Evolutionary conservation across 1,139 yeast species (phyloP).

Genomic region (Lodderomyces beijingensis): DNA sequence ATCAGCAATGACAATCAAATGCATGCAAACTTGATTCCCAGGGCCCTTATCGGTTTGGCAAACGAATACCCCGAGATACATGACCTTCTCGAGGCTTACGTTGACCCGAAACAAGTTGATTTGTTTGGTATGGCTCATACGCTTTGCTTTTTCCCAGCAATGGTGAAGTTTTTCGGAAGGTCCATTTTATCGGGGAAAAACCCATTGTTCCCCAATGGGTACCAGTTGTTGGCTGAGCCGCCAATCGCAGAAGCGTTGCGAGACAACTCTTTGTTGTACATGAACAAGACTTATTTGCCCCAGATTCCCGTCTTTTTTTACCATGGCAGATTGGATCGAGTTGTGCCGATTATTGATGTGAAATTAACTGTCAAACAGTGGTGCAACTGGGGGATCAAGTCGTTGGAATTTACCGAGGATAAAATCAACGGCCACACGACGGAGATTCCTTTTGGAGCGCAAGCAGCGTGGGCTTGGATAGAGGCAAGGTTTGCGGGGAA

Average conservation of each 20-base stretch:
- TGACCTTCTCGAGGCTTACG: background rate
- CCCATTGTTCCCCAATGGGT: conserved; percentile 14
- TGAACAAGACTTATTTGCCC: conserved; percentile 17
- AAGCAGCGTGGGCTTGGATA: conserved; percentile 30
- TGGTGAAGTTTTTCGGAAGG: background rate
- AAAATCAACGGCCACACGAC: conserved; percentile 23
- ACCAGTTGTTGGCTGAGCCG: conserved; percentile 15
- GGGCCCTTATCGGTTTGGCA: conserved; percentile 24
- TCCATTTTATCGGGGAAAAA: conserved; percentile 7
- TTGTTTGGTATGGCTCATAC: conserved; percentile 4
- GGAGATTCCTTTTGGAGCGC: conserved; percentile 24
- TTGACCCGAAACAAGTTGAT: conserved; percentile 1
- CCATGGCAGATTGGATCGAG: conserved; percentile 27
- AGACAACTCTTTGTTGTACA: conserved; percentile 19
- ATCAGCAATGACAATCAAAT: conserved; percentile 19
- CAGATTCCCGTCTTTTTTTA: conserved; percentile 31
- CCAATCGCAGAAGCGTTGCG: conserved; percentile 14
- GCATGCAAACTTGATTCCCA: conserved; percentile 24
- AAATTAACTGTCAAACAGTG: conserved; percentile 23
- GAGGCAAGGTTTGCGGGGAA: no score
- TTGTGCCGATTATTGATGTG: conserved; percentile 25
- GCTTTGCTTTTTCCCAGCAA: conserved; percentile 5
- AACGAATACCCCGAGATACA: conserved; percentile 17
- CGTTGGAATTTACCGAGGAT: conserved; percentile 26
- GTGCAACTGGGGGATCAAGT: conserved; percentile 28